These are phyloP conservation scores for Sugiyamaella boreocaroliniensis DNA, from an alignment of 805 yeast genomes.

Conservation along the genomic window DNA sequence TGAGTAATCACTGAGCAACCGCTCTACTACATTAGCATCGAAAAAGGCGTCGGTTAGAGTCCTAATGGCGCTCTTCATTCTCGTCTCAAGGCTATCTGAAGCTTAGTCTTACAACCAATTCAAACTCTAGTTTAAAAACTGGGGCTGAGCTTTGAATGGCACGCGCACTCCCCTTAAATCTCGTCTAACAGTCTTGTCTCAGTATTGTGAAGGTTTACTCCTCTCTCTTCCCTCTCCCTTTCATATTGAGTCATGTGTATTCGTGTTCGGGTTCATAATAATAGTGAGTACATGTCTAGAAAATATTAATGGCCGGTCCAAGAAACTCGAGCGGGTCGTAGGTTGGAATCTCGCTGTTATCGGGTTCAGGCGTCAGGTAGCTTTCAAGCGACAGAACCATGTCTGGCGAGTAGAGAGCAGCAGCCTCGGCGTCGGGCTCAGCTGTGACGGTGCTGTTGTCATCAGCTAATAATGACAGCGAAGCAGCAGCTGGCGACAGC, in stretches of 20 bases:
- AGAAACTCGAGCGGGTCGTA: slow-evolving; percentile 21
- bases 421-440: neutral
- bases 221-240: no score
- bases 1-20: no score
- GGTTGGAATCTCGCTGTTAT: slow-evolving; percentile 9
- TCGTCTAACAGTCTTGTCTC: no score
- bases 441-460: neutral
- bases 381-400: slow-evolving; percentile 14
- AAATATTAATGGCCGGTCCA: slow-evolving; percentile 18
- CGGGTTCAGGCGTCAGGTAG: slow-evolving; percentile 23
- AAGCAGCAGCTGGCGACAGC: neutral
- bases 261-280: neutral
- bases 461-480: slow-evolving; percentile 2
- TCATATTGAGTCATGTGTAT: neutral
- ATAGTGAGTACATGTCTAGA: slow-evolving; percentile 1
- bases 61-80: no score
- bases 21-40: no score
- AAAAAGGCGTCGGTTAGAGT: no score
- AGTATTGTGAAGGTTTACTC: no score
- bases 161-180: no score
- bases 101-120: no score
- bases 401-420: slow-evolving; percentile 6
- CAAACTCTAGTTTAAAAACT: no score
- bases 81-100: no score
- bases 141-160: no score